phyloP scores from a whole-genome alignment of 2,329 filamentous ascomycete genomes.

The Cercospora berteroae region DNA sequence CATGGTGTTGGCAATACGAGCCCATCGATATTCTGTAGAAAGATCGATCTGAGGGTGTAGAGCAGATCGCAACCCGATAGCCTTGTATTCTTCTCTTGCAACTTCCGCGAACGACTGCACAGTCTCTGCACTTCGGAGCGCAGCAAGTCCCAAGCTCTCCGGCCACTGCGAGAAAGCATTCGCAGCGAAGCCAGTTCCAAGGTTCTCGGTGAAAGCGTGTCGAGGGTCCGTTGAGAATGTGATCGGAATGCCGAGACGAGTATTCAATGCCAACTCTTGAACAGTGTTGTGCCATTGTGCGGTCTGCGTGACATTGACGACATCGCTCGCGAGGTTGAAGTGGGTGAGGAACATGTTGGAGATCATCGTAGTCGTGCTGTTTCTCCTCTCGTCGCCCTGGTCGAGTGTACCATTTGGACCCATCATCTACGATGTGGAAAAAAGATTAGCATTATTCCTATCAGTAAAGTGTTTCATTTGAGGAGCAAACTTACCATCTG shows the following conservation, averaged over 20 bases:
- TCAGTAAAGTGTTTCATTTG: rapidly evolving
- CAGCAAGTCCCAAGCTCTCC: constrained; percentile 52
- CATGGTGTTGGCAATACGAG: constrained; percentile 47
- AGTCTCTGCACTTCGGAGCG: constrained; percentile 46
- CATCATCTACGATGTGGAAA: background rate
- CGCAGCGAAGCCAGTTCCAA: constrained; percentile 46
- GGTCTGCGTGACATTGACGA: constrained; percentile 39
- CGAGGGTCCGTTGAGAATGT: constrained; percentile 52
- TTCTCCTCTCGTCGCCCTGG: constrained; percentile 27
- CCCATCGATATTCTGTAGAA: constrained; percentile 54
- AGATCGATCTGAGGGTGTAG: constrained; percentile 55
- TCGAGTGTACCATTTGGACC: constrained; percentile 38
- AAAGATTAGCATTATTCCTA: background rate
- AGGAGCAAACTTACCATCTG: constrained; percentile 33
- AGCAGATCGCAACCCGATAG: constrained; percentile 46
- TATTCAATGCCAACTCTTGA: constrained; percentile 46
- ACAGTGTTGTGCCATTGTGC: constrained; percentile 46
- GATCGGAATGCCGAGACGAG: constrained; percentile 50
- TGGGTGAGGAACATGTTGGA: constrained; percentile 44
- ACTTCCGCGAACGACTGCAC: constrained; percentile 51
- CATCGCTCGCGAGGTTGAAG: constrained; percentile 49
- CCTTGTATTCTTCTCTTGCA: constrained; percentile 49
- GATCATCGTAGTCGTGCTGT: constrained; percentile 36
- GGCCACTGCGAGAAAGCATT: constrained; percentile 54
- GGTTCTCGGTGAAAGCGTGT: constrained; percentile 46